Base-by-base conservation (phyloP, 352 stramenopile species). In the Phytophthora foliorum region DNA sequence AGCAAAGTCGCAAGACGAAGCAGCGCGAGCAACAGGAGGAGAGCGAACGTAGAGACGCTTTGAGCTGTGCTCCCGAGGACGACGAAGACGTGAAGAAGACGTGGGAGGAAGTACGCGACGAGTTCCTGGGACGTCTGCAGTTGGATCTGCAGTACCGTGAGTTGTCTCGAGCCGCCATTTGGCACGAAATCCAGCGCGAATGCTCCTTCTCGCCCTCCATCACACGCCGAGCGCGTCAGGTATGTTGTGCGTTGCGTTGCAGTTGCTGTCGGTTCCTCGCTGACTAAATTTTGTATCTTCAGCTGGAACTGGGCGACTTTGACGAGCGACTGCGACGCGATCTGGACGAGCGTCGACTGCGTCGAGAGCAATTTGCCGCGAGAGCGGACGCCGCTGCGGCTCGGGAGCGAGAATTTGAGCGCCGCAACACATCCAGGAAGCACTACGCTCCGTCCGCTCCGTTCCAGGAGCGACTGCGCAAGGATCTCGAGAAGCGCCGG, bases 61-160 rank as follows among this genome's bases (percentile, higher is more conserved):
- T 58, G 41, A 25, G 24, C 19, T 76, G 68, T 19, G 36, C 29
- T 21, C 46, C 45, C 19, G 52, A 67, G 31, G 29, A 22, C 6
- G 21, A 50, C 8, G 56, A 72, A 6, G 51, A 76, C 36, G 16
- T 46, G 3, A 76, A 64, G 25, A 72, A 63, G 46, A 78, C 70
- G 14, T 91, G 84, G 86, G 55, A 70, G 13, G 66, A 88, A 32
- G 79, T 92, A 3, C 77, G 81, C 13, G 79, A 88, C 29, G 82
- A 86, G 46, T 92, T 93, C 44, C 67, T 93, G 3, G 81, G 78
- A 7, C 86, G 86, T 19, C 64, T 93, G 24, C 81, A 90, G 51
- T 56, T 89, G 21, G 86, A 93, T 72, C 45, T 87, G 50, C 54
- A 75, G 57, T 84, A 85, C 44, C 83, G 86, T 11, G 73, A 80